A percentile compares a stretch with the other conserved stretches of the same genome.
Conservation (phyloP, 306 rosid species). For the Malus asiatica region DNA sequence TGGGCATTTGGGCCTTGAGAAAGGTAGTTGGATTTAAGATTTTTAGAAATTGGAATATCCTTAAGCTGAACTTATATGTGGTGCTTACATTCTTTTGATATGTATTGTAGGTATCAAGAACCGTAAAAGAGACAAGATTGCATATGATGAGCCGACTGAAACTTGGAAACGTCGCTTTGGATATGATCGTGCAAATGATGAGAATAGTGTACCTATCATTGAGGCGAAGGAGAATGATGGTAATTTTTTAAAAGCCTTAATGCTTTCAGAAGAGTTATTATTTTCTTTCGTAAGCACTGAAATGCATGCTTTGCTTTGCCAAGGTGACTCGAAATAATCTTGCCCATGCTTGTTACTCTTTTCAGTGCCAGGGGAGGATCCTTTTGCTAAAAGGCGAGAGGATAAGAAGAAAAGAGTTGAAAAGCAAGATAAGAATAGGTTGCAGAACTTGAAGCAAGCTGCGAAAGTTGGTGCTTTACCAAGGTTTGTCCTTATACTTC, state of each 20-base stretch:
- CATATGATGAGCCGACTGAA: constrained; percentile 55
- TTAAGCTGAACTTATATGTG: background rate
- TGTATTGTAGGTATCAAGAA: constrained; percentile 64
- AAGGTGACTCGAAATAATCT: background rate
- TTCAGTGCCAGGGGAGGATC: constrained; percentile 77
- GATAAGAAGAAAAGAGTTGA: constrained; percentile 66
- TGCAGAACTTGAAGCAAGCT: constrained; percentile 76
- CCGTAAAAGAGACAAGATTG: constrained; percentile 59
- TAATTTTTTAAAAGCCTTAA: constrained; percentile 17
- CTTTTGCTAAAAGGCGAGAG: constrained; percentile 71
- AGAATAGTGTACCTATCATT: constrained; percentile 69
- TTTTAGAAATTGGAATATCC: background rate
- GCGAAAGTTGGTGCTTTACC: constrained; percentile 83
- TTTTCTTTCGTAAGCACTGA: background rate
- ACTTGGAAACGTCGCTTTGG: constrained; percentile 84
- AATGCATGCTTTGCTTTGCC: background rate
- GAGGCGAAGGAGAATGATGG: constrained; percentile 88
- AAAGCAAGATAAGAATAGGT: constrained; percentile 66
- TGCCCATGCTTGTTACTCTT: constrained; percentile 2
- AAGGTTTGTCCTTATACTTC: constrained; percentile 39
- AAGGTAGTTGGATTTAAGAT: background rate
- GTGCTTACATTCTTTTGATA: constrained; percentile 1
- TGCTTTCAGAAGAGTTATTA: background rate
- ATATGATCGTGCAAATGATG: constrained; percentile 87
- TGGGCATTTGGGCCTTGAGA: background rate